A percentile compares a stretch with the other conserved stretches of the same genome.
Conservation (phyloP, 1,139 yeast genomes). For the Saccharomycopsis hybrid region DNA sequence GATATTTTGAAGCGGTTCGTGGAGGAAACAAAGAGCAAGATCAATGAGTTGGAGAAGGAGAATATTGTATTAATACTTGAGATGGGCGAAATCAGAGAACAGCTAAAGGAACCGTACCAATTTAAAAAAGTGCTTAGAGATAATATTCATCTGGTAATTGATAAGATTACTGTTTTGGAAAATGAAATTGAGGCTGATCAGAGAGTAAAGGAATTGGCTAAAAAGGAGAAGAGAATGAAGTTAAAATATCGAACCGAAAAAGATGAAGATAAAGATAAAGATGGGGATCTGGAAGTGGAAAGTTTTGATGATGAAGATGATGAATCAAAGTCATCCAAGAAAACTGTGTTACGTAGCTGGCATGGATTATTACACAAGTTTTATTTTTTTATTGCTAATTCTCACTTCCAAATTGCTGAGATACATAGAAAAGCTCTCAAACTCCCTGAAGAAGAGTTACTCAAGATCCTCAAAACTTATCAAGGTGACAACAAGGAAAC, state of each 20-base stretch:
- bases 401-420: constrained; percentile 56
- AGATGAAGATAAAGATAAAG: constrained; percentile 23
- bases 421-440: constrained; percentile 9
- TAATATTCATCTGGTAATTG: background rate
- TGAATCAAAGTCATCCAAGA: constrained; percentile 22
- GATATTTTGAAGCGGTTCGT: constrained; percentile 63
- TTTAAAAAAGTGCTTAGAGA: constrained; percentile 11
- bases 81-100: constrained; percentile 61
- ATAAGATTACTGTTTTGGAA: constrained; percentile 31
- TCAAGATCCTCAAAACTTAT: no score
- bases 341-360: constrained; percentile 40
- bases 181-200: constrained; percentile 36
- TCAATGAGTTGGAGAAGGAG: constrained; percentile 44
- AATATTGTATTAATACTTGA: constrained; percentile 40
- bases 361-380: constrained; percentile 64
- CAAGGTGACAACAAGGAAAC: no score
- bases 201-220: no score
- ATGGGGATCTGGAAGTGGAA: no score
- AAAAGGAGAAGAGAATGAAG: constrained; percentile 28
- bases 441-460: constrained; percentile 4
- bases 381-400: constrained; percentile 74
- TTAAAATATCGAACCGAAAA: constrained; percentile 21
- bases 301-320: constrained; percentile 24
- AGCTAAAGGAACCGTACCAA: constrained; percentile 39
- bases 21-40: constrained; percentile 43